Percentiles rank a stretch among this genome's conserved stretches.
These are phyloP conservation scores for Colletotrichum tanaceti DNA, from an alignment of 2,329 filamentous ascomycete species.

Conservation along the genomic window DNA sequence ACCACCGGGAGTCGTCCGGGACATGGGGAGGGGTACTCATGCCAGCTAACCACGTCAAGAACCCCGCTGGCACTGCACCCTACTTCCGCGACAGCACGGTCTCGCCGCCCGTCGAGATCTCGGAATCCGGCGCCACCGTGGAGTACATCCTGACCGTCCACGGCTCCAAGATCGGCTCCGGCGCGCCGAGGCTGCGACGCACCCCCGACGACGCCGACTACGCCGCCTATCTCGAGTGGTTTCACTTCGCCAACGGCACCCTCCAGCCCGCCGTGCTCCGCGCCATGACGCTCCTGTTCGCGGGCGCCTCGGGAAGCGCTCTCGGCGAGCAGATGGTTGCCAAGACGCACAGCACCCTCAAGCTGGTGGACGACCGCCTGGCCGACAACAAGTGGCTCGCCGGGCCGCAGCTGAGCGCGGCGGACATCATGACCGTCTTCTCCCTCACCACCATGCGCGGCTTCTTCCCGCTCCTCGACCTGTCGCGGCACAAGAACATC, in stretches of 20 bases:
- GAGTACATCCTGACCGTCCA: slow-evolving; percentile 72
- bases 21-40: too few species aligned
- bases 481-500: slow-evolving; percentile 57
- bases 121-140: slow-evolving; percentile 69
- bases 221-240: slow-evolving; percentile 73
- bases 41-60: slow-evolving; percentile 39
- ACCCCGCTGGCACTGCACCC: slow-evolving; percentile 67
- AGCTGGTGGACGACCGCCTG: slow-evolving; percentile 63
- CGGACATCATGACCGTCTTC: slow-evolving; percentile 74
- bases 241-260: slow-evolving; percentile 65
- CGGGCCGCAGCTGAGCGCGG: slow-evolving; percentile 71
- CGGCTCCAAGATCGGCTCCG: slow-evolving; percentile 44
- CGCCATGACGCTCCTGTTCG: slow-evolving; percentile 47
- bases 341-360: slow-evolving; percentile 28
- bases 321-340: slow-evolving; percentile 16
- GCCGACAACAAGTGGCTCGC: slow-evolving; percentile 64
- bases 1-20: too few species aligned
- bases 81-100: slow-evolving; percentile 68
- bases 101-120: slow-evolving; percentile 54
- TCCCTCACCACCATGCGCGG: slow-evolving; percentile 70
- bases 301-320: slow-evolving; percentile 44
- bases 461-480: slow-evolving; percentile 56
- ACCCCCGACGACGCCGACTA: slow-evolving; percentile 58
- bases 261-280: slow-evolving; percentile 55
- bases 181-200: slow-evolving; percentile 60